phyloP scores from a whole-genome alignment of 305 asterid species.

The Fraxinus angustifolia region DNA sequence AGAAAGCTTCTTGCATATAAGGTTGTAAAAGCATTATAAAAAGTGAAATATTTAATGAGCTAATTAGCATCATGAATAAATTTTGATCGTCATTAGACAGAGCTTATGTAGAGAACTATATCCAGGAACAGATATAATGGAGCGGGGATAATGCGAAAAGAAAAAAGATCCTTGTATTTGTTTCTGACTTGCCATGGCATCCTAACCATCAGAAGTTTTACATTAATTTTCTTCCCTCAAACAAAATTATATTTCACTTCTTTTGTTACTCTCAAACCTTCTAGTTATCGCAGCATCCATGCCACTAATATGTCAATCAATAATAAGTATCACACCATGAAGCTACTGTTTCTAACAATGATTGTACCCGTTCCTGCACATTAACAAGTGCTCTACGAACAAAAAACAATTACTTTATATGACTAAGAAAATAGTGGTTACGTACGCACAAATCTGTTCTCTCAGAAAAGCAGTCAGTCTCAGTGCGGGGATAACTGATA shows the following conservation, averaged over 20 bases:
- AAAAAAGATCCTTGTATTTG: not conserved
- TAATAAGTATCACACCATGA: not conserved
- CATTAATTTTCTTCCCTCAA: not conserved
- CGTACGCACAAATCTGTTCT: slow-evolving; percentile 73
- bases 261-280: not conserved
- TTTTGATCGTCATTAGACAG: not conserved
- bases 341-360: not conserved
- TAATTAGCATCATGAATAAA: not conserved
- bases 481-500: slow-evolving; percentile 99
- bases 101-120: not conserved
- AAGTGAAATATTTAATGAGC: not conserved
- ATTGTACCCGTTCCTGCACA: not conserved
- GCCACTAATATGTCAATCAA: not conserved
- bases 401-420: slow-evolving; percentile 11
- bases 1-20: not conserved
- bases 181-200: not conserved
- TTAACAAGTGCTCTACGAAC: not conserved
- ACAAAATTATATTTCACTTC: not conserved
- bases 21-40: not conserved
- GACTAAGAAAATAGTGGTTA: slow-evolving; percentile 18
- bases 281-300: not conserved
- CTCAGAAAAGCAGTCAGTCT: slow-evolving; percentile 80
- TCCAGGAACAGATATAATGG: not conserved
- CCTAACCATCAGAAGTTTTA: not conserved
- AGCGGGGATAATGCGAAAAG: not conserved